Conservation (phyloP, 345 rosid genomes). For the Bruguiera gymnorhiza region DNA sequence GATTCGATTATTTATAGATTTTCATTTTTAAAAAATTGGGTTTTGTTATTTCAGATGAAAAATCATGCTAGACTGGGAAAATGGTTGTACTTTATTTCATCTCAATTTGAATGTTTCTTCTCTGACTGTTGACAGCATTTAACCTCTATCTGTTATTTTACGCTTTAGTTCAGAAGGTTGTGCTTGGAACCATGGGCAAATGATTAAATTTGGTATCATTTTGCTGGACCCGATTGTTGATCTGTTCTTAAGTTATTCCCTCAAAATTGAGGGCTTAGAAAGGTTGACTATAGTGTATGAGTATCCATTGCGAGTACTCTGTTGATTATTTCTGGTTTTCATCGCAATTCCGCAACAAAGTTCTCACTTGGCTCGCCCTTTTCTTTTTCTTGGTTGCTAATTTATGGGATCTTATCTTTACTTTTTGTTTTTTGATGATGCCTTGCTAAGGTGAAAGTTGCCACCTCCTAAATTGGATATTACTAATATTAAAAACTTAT, state of each 20-base stretch:
- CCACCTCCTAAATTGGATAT: not conserved
- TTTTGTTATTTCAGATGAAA: slow-evolving; percentile 4
- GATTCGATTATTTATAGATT: too few species aligned
- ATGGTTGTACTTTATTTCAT: slow-evolving; percentile 7
- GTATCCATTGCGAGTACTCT: slow-evolving; percentile 19
- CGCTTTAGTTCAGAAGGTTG: not conserved
- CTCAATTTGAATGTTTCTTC: slow-evolving; percentile 13
- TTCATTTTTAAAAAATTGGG: not conserved
- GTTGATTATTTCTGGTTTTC: slow-evolving; percentile 18
- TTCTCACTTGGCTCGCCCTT: not conserved
- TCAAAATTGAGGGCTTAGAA: slow-evolving; percentile 31
- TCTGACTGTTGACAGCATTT: slow-evolving; percentile 16
- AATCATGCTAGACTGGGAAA: slow-evolving; percentile 8
- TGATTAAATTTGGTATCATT: slow-evolving; percentile 10
- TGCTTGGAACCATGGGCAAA: not conserved
- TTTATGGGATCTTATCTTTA: not conserved
- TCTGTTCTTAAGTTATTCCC: not conserved
- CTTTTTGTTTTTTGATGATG: not conserved
- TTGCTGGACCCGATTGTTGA: not conserved
- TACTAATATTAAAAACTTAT: slow-evolving; percentile 10
- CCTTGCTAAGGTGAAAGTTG: not conserved
- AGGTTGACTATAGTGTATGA: slow-evolving; percentile 8
- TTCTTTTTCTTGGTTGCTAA: not conserved
- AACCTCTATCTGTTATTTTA: not conserved
- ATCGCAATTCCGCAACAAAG: slow-evolving; percentile 7